phyloP scores from a whole-genome alignment of 192 early-diverging fungal genomes.

The Coemansia sp. region DNA sequence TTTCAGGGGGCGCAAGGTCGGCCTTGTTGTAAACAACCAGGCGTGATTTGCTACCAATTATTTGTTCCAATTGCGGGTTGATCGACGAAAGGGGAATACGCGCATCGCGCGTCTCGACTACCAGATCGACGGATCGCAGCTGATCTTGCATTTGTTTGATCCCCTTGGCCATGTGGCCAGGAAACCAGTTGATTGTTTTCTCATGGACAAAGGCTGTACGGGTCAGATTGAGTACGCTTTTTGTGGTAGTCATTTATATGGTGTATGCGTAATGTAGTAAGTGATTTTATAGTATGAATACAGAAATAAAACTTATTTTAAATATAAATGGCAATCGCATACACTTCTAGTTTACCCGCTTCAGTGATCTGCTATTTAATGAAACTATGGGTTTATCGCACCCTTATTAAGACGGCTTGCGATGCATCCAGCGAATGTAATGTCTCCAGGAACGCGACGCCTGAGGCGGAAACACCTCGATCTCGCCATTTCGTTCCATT shows the following conservation, averaged over 20 bases:
- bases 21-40: conserved; percentile 92
- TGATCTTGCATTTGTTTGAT: conserved; percentile 70
- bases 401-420: conserved; percentile 12
- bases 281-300: neutral
- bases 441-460: conserved; percentile 13
- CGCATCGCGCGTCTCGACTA: conserved; percentile 94
- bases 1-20: conserved; percentile 75
- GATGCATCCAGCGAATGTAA: conserved; percentile 32
- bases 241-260: neutral
- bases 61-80: conserved; percentile 76
- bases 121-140: conserved; percentile 71
- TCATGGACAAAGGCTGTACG: conserved; percentile 53
- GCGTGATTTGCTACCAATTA: conserved; percentile 62
- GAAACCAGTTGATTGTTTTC: conserved; percentile 81
- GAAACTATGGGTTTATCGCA: too few species aligned
- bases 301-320: too few species aligned
- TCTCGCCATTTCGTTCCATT: conserved; percentile 40
- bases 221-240: conserved; percentile 9
- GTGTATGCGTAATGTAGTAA: neutral
- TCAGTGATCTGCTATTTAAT: too few species aligned
- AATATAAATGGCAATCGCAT: too few species aligned
- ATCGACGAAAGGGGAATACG: conserved; percentile 89
- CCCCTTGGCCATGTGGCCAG: conserved; percentile 83
- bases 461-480: conserved; percentile 20
- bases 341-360: too few species aligned